Base-by-base conservation (phyloP, 2,329 filamentous ascomycete genomes). In the Onygena corvina region DNA sequence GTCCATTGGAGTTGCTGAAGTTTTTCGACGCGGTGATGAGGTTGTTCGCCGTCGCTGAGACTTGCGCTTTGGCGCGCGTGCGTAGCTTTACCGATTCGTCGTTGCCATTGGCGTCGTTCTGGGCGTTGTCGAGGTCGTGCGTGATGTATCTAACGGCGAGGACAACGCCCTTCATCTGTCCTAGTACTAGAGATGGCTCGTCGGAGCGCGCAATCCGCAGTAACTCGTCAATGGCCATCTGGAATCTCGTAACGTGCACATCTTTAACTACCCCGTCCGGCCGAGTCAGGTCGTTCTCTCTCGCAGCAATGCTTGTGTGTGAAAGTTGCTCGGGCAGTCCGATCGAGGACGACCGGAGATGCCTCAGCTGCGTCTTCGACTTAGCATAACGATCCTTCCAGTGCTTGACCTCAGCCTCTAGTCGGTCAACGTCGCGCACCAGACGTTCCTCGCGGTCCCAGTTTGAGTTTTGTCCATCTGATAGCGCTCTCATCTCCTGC, bases 21-120 rank as follows among this genome's bases (percentile, higher is more conserved):
- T 94, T 94, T 70, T 93, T 94, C 29, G 86, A 84, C 1, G 90
- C 87, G 2, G 90, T 96, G 60, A 96, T 95, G 51, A 98, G 74
- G 61, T 90, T 92, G 72, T 96, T 96, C 45, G 92, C 89, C 1
- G 90, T 94, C 2, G 84, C 83, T n/a, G 88, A 93, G 2, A 96
- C 84, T 51, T 83, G 83, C 46, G 79, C 76, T 67, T 86, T 93
- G 53, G 93, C 75, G 64, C 83, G 87, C 23, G 74, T 71, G 55
- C 80, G 79, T 54, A 82, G 72, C 55, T 79, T 76, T 23, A 72
- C 71, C 30, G 76, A 76, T 23, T 62, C 64, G 53, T 78, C 76
- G 30, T 68, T 74, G 1, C 72, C 66, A 9, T 76, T 71, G 16
- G 23, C n/a, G 20, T 42, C 80, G 51, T 66, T 56, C 49, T 76